A percentile compares a stretch with the other conserved stretches of the same genome.
Conservation (phyloP, 2,329 filamentous ascomycete genomes). For the Monosporascus sp. region DNA sequence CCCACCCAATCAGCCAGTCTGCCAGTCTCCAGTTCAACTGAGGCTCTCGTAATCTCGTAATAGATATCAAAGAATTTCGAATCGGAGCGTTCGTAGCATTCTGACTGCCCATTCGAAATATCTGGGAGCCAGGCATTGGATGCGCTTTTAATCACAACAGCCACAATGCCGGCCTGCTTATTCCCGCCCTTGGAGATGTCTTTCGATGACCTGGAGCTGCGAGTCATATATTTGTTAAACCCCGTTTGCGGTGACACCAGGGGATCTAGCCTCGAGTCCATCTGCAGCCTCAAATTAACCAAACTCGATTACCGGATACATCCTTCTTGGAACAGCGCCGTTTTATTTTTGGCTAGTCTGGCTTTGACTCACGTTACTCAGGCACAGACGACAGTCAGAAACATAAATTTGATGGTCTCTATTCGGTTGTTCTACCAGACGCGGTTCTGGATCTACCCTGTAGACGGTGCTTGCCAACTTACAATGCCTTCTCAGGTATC, state of each 20-base stretch:
- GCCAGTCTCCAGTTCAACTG: neutral
- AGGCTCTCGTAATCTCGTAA: neutral
- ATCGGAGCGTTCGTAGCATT: too few species aligned
- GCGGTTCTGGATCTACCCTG: neutral
- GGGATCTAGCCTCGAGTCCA: neutral
- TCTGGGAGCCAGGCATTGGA: too few species aligned
- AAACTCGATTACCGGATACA: neutral
- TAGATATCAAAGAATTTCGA: too few species aligned
- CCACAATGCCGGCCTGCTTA: too few species aligned
- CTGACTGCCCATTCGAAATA: neutral
- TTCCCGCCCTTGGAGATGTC: neutral
- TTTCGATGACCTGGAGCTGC: neutral
- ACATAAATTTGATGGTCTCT: neutral
- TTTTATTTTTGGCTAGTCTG: neutral
- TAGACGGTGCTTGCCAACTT: neutral
- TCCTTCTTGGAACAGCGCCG: neutral
- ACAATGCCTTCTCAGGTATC: too few species aligned
- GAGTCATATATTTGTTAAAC: neutral
- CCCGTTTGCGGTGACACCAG: neutral
- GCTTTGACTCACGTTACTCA: too few species aligned
- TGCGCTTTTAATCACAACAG: too few species aligned
- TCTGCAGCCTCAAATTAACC: neutral
- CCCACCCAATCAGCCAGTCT: neutral
- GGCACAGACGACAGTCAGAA: too few species aligned
- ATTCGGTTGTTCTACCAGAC: neutral